Evolutionary conservation across 257 asterid genomes (phyloP), one percentile per base, ranked within the genome.

Genomic region (Forsythia suspensa): DNA sequence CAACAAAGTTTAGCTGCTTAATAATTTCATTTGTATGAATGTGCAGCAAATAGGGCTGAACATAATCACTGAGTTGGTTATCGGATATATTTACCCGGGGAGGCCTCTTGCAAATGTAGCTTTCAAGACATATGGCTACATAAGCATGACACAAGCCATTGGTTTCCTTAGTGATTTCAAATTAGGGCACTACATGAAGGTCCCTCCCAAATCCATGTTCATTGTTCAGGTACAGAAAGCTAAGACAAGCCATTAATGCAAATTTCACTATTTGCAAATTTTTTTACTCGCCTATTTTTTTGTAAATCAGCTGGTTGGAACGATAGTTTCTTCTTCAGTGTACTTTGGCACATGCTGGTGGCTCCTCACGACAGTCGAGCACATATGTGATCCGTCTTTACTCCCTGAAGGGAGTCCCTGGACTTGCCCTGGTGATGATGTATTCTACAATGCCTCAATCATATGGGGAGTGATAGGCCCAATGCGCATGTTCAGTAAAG

Each of bases 401-500:
- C 87, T 93, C 3, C 94, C 94, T 4, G 83, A 81, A 0, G 93
- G 91, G 0, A 91, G 97, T 68, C 96, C 97, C 8, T 94, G 96
- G 97, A 92, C 98, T 0, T 92, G 98, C 79, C 98, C 97, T 0
- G 81, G 89, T 0, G 97, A 89, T 74, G 83, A 81, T 2, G 91
- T 91, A 3, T 92, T 89, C 83, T 94, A 90, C 80, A 91, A 86
- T 15, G 93, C 98, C 8, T 91, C 98, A 20, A 90, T 94, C 80
- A 89, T 94, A 72, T 94, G 98, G 98, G 98, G 98, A 2, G 87
- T 94, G 24, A 87, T 92, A 1, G 97, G 98, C 10, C 98, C 98
- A 0, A 83, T 80, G 0, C 79, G 91, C 3, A 90, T 92, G 84
- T 94, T 94, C 73, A 88, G 92, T 2, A 8, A 77, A 34, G 98